These are phyloP conservation scores for Exophiala viscosa DNA, from an alignment of 2,329 filamentous ascomycete species.

Conservation along the genomic window DNA sequence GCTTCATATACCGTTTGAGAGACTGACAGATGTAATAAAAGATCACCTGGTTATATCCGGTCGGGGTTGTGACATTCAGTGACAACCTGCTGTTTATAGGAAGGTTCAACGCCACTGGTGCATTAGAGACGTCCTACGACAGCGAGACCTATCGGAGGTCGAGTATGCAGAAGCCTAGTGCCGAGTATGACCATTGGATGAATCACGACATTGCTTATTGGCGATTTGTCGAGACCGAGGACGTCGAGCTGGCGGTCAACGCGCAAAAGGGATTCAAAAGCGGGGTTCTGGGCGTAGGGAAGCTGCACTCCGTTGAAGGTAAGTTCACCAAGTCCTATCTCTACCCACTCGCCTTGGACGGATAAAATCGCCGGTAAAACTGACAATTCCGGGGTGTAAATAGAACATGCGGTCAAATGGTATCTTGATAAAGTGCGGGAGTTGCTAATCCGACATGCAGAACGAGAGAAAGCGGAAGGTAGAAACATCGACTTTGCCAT, in stretches of 20 bases:
- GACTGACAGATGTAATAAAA: neutral
- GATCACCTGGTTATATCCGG: slow-evolving; percentile 23
- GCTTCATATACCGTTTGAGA: neutral
- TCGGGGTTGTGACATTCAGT: slow-evolving; percentile 23
- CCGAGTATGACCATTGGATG: slow-evolving; percentile 25
- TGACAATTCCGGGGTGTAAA: neutral
- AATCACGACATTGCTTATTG: slow-evolving; percentile 25
- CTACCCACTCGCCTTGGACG: no score
- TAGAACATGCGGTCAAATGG: slow-evolving; percentile 25
- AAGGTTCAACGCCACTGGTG: slow-evolving; percentile 22
- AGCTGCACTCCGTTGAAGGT: slow-evolving; percentile 22
- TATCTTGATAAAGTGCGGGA: slow-evolving; percentile 22
- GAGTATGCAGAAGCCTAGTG: slow-evolving; percentile 19
- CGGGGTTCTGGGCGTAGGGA: slow-evolving; percentile 19
- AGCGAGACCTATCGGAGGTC: slow-evolving; percentile 25
- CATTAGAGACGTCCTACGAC: slow-evolving; percentile 22
- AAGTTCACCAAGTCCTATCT: neutral
- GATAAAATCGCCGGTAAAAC: no score
- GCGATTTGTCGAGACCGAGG: slow-evolving; percentile 22
- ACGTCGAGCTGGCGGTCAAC: slow-evolving; percentile 22
- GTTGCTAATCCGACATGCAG: slow-evolving; percentile 18
- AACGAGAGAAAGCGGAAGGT: slow-evolving; percentile 17
- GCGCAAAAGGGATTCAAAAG: slow-evolving; percentile 24
- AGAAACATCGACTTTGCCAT: slow-evolving; percentile 23
- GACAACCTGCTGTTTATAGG: slow-evolving; percentile 26